A percentile compares a stretch with the other conserved stretches of the same genome.
These are phyloP conservation scores for Lepidium africanum DNA, from an alignment of 345 rosid species.

Conservation along the genomic window DNA sequence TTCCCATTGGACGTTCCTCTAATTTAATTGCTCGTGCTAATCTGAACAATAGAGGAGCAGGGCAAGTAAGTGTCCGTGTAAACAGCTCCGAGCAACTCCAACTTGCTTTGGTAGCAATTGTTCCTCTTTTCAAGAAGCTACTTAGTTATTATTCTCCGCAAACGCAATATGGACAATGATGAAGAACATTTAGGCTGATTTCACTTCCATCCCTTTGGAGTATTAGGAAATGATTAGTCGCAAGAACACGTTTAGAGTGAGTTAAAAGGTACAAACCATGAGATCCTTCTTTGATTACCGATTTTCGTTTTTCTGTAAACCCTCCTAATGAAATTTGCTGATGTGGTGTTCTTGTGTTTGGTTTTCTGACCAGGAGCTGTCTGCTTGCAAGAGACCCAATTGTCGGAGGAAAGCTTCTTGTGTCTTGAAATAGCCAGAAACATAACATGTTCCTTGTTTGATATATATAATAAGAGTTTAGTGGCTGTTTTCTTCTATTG, in stretches of 20 bases:
- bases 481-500: slow-evolving; percentile 12
- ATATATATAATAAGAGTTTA: slow-evolving; percentile 5
- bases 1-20: slow-evolving; percentile 72
- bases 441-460: slow-evolving; percentile 20
- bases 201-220: slow-evolving; percentile 24
- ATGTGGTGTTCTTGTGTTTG: not conserved
- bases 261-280: slow-evolving; percentile 16
- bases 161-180: slow-evolving; percentile 61
- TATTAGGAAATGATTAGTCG: slow-evolving; percentile 18
- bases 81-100: slow-evolving; percentile 95
- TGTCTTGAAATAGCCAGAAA: slow-evolving; percentile 16
- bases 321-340: not conserved
- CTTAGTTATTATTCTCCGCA: slow-evolving; percentile 42
- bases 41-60: slow-evolving; percentile 83
- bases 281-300: not conserved
- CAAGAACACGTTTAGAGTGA: slow-evolving; percentile 11
- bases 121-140: slow-evolving; percentile 78
- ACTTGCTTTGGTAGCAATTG: slow-evolving; percentile 53
- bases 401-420: not conserved
- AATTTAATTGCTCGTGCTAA: slow-evolving; percentile 77
- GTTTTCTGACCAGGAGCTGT: slow-evolving; percentile 16
- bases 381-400: slow-evolving; percentile 5
- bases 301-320: not conserved
- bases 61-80: slow-evolving; percentile 70
- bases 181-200: slow-evolving; percentile 30